Conservation (phyloP, 2,329 filamentous ascomycete genomes). For the Clarireedia hainanense region DNA sequence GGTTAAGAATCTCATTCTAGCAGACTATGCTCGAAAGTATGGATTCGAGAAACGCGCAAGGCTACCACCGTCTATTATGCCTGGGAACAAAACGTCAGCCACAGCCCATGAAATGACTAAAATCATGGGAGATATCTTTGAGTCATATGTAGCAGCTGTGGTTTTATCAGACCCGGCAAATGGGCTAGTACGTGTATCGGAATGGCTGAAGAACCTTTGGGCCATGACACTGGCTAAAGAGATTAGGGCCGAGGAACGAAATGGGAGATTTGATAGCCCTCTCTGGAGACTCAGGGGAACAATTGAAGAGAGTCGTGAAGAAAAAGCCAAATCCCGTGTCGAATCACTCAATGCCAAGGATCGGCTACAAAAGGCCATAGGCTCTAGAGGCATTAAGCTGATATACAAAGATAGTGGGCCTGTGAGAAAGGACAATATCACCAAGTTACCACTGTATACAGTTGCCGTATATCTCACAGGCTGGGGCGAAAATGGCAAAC, state of each 20-base stretch:
- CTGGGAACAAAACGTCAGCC: neutral
- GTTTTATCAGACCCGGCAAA: slow-evolving; percentile 57
- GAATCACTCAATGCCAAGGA: slow-evolving; percentile 41
- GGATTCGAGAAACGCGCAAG: slow-evolving; percentile 57
- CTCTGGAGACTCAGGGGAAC: slow-evolving; percentile 24
- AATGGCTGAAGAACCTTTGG: slow-evolving; percentile 75
- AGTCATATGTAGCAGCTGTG: slow-evolving; percentile 78
- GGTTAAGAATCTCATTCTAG: slow-evolving; percentile 73
- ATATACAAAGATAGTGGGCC: slow-evolving; percentile 51
- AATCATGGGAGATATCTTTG: slow-evolving; percentile 78
- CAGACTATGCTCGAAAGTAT: slow-evolving; percentile 62
- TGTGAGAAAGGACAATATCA: slow-evolving; percentile 45
- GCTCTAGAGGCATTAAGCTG: slow-evolving; percentile 46
- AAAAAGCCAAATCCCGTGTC: neutral
- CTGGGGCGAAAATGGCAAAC: slow-evolving; percentile 53
- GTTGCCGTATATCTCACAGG: slow-evolving; percentile 60
- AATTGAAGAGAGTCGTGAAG: slow-evolving; percentile 4
- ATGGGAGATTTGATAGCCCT: slow-evolving; percentile 18
- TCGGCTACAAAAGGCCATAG: slow-evolving; percentile 41
- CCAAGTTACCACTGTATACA: slow-evolving; percentile 49
- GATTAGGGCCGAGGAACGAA: slow-evolving; percentile 35
- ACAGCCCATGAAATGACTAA: slow-evolving; percentile 54
- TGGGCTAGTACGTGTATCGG: slow-evolving; percentile 53
- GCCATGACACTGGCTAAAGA: slow-evolving; percentile 51
- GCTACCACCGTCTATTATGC: slow-evolving; percentile 28